These are phyloP conservation scores for Solanum aculeatissimum DNA, from an alignment of 305 asterid species.

Conservation along the genomic window DNA sequence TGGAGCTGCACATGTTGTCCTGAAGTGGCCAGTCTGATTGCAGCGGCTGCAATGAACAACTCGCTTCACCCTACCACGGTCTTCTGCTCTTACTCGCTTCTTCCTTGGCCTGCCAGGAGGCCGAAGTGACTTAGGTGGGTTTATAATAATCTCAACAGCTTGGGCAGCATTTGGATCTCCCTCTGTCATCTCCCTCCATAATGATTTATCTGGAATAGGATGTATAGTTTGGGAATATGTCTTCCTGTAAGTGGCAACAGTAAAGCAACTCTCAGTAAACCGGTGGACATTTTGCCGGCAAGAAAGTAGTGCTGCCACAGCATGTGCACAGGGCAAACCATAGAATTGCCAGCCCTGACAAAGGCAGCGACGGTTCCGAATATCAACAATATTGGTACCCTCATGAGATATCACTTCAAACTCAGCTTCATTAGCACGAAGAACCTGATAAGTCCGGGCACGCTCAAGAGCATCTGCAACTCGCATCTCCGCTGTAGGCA, in stretches of 20 bases:
- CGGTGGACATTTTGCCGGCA: slow-evolving; percentile 90
- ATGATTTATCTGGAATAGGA: slow-evolving; percentile 79
- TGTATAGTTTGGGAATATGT: slow-evolving; percentile 87
- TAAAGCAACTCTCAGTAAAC: slow-evolving; percentile 93
- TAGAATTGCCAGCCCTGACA: slow-evolving; percentile 93
- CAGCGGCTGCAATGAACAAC: slow-evolving; percentile 93
- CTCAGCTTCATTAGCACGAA: slow-evolving; percentile 92
- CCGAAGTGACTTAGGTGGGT: slow-evolving; percentile 82
- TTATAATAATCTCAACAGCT: slow-evolving; percentile 31
- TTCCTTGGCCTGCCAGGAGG: slow-evolving; percentile 88
- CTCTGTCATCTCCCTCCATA: slow-evolving; percentile 69
- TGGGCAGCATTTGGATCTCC: slow-evolving; percentile 38
- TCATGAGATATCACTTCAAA: slow-evolving; percentile 93
- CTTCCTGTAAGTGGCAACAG: slow-evolving; percentile 75
- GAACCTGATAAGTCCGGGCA: slow-evolving; percentile 89
- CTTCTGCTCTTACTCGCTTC: slow-evolving; percentile 86
- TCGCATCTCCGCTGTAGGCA: slow-evolving; percentile 79
- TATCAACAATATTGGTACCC: slow-evolving; percentile 83
- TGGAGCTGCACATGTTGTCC: slow-evolving; percentile 88
- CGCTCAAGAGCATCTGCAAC: slow-evolving; percentile 92
- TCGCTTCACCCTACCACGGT: slow-evolving; percentile 78
- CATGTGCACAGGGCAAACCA: slow-evolving; percentile 95
- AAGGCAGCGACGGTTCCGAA: slow-evolving; percentile 60
- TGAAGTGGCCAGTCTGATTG: slow-evolving; percentile 83
- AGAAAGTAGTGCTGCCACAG: slow-evolving; percentile 85